Base-by-base conservation (phyloP, 78 protist genomes). In the slime mould (Dictyostelium discoideum) region DNA sequence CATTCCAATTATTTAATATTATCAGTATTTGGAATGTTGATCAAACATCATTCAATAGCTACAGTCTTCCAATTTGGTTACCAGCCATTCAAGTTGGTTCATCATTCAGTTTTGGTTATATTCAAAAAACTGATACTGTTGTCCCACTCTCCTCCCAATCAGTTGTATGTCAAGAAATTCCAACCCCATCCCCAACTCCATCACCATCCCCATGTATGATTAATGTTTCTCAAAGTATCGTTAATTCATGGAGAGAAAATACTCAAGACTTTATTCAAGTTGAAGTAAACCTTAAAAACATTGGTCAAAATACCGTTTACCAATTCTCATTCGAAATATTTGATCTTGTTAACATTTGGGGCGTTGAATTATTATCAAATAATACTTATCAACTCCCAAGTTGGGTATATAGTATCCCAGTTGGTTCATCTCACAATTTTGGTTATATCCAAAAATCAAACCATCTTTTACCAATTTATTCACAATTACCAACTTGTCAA, bases 241-340 rank as follows among this genome's bases (percentile, higher is more conserved):
- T 3, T 2, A 16, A 11, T 18, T 85, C 92, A 85, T 85, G 92
- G 92, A 85, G 57, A 9, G 82, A 29, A 8, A 37, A 26, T 26
- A 18, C 13, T 24, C 20, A n/a, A 13, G 54, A 29, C 24, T 42
- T 22, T 40, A 72, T 26, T 18, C 63, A 42, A 48, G 60, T 85
- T 9, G 40, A 72, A 48, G 69, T 26, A 24, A 72, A 8, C 16
- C 10, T 85, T 72, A 46, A 18, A 37, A 85, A 85, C 24, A 46
- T 29, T 85, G 92, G 92, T 24, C 18, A 69, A 24, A 8, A 9
- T 5, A 69, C 39, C 0, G 37, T 69, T 24, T 29, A 69, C 14
- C 39, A 24, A 69, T 69, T 26, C 9, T 69, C 77, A 69, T 69
- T 69, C 39, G 39, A 69, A 69, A 8, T 69, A 69, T 26, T 26